These are phyloP conservation scores for Calonectria crousiana DNA, from an alignment of 2,329 filamentous ascomycete species.

Conservation along the genomic window DNA sequence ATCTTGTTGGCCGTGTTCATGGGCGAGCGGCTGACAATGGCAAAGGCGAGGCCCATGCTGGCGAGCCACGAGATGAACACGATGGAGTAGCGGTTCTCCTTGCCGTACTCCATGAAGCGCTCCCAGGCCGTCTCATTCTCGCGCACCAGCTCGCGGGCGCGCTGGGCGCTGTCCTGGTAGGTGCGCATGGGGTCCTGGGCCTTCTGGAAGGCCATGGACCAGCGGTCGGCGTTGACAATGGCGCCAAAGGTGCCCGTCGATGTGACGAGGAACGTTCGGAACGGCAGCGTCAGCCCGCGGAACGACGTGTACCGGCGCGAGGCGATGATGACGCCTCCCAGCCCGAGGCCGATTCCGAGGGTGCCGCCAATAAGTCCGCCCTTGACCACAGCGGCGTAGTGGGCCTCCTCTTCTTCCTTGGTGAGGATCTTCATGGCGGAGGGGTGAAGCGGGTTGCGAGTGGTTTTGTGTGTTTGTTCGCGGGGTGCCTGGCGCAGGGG, in stretches of 20 bases:
- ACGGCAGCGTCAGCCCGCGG: conserved; percentile 85
- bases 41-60: conserved; percentile 80
- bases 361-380: conserved; percentile 82
- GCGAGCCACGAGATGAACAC: conserved; percentile 86
- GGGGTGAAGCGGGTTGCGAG: neutral
- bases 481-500: neutral
- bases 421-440: conserved; percentile 90
- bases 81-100: conserved; percentile 87
- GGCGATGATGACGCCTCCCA: conserved; percentile 75
- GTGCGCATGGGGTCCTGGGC: conserved; percentile 74
- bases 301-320: conserved; percentile 81
- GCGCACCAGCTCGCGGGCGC: conserved; percentile 66
- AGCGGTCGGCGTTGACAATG: conserved; percentile 89
- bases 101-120: conserved; percentile 78
- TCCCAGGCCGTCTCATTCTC: conserved; percentile 68
- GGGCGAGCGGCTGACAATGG: conserved; percentile 81
- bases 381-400: conserved; percentile 85
- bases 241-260: conserved; percentile 86
- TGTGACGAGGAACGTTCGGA: conserved; percentile 90
- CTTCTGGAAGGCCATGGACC: conserved; percentile 73
- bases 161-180: conserved; percentile 74
- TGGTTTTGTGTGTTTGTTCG: neutral
- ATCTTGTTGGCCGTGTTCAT: conserved; percentile 85
- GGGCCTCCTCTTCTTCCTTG: conserved; percentile 89
- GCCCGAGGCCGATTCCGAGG: conserved; percentile 75